Evolutionary conservation across 768 basidiomycete genomes (phyloP).

Genomic region (Leccinum longicurvipes): DNA sequence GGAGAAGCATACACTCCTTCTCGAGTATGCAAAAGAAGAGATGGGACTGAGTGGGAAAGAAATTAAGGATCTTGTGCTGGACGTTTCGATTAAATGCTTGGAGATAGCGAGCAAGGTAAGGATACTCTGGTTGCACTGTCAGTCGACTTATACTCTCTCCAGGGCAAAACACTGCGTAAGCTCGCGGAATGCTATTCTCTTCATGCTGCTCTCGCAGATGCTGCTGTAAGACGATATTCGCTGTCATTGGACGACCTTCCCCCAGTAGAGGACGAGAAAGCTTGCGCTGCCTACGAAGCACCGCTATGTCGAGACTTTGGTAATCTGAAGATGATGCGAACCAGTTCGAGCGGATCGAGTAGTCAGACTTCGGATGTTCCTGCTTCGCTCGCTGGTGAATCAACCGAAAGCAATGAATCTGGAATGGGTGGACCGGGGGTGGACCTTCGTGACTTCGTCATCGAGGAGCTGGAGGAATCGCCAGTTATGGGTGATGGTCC

Average conservation of each 20-base stretch:
- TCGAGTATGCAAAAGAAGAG: conserved; percentile 46
- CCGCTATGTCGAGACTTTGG: conserved; percentile 55
- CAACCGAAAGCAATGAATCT: conserved; percentile 6
- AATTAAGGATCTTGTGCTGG: conserved; percentile 47
- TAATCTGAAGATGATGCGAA: conserved; percentile 29
- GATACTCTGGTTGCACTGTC: neutral
- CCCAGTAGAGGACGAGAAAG: conserved; percentile 45
- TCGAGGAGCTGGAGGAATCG: conserved; percentile 18
- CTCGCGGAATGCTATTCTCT: conserved; percentile 51
- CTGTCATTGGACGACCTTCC: conserved; percentile 56
- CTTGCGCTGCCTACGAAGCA: conserved; percentile 44
- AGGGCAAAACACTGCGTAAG: conserved; percentile 66
- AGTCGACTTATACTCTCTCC: conserved; percentile 10
- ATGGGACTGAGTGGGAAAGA: conserved; percentile 44
- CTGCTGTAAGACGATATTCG: conserved; percentile 50
- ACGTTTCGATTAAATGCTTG: conserved; percentile 58
- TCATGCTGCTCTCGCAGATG: conserved; percentile 38
- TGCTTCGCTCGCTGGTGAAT: conserved; percentile 9
- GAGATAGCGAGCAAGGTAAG: conserved; percentile 53
- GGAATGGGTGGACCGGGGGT: conserved; percentile 13
- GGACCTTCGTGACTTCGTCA: conserved; percentile 16
- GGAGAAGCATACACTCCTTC: conserved; percentile 49
- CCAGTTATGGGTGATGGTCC: conserved; percentile 11
- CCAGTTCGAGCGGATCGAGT: conserved; percentile 15
- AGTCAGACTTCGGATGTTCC: conserved; percentile 4